Conservation (phyloP, 2,329 filamentous ascomycete species). For the Aspergillus costaricaensis region DNA sequence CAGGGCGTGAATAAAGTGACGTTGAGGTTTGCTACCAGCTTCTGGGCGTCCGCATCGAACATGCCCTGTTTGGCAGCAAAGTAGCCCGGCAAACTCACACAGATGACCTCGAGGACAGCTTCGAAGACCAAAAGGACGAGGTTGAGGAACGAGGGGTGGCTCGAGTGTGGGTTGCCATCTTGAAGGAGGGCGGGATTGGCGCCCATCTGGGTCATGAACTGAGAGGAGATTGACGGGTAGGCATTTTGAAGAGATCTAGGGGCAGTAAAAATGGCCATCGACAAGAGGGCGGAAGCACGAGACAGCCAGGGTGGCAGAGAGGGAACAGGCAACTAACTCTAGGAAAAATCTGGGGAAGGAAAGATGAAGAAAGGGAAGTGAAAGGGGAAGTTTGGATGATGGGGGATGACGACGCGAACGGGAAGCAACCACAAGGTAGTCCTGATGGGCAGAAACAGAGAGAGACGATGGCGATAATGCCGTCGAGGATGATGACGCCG, state of each 20-base stretch:
- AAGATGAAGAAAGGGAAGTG: background rate
- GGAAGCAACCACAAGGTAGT: background rate
- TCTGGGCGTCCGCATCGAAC: constrained; percentile 94
- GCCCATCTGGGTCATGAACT: constrained; percentile 26
- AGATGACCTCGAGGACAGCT: constrained; percentile 92
- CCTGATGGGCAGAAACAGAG: no score
- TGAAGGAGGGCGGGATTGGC: constrained; percentile 18
- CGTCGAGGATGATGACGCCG: constrained; percentile 1
- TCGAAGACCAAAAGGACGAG: constrained; percentile 85
- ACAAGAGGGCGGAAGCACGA: constrained; percentile 9
- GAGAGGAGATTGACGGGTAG: constrained; percentile 29
- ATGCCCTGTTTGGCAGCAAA: constrained; percentile 86
- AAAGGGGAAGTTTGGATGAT: background rate
- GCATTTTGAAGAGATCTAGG: constrained; percentile 52
- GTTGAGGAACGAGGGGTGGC: constrained; percentile 56
- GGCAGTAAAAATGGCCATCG: constrained; percentile 49
- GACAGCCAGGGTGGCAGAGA: background rate
- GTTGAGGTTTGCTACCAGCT: constrained; percentile 94
- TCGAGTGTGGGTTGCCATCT: constrained; percentile 34
- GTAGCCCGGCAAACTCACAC: constrained; percentile 91
- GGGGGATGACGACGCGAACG: constrained; percentile 1
- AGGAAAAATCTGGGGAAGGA: background rate
- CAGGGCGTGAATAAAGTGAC: constrained; percentile 96
- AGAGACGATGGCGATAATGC: background rate
- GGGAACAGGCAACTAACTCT: no score